These are phyloP conservation scores for Phytopythium cucurbitacearum DNA, from an alignment of 352 stramenopile genomes.

Conservation along the genomic window DNA sequence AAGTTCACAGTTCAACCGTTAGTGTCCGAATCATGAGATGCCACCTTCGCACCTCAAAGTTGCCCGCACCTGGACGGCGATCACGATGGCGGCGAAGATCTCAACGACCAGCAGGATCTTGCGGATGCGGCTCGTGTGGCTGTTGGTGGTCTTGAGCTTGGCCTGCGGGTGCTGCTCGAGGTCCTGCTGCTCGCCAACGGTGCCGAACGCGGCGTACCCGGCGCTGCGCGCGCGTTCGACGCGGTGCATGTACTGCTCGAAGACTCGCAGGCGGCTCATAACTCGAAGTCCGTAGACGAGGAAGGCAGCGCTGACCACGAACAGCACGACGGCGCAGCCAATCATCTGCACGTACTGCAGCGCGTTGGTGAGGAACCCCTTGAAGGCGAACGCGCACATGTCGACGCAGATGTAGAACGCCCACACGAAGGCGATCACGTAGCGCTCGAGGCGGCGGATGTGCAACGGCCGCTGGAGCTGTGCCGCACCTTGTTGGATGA, in stretches of 20 bases:
- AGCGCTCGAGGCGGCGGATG: slow-evolving; percentile 20
- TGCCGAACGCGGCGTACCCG: too few species aligned
- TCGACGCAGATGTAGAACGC: slow-evolving; percentile 34
- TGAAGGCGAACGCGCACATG: slow-evolving; percentile 26
- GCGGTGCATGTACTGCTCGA: slow-evolving; percentile 7
- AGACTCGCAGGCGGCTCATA: slow-evolving; percentile 19
- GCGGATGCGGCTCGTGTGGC: slow-evolving; percentile 34
- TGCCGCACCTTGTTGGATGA: slow-evolving; percentile 28
- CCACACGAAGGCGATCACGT: slow-evolving; percentile 26
- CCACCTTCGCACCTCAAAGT: too few species aligned
- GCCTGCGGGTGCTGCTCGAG: too few species aligned
- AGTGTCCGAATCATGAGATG: too few species aligned
- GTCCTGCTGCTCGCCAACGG: too few species aligned
- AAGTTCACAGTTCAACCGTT: background rate
- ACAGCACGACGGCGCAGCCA: slow-evolving; percentile 28
- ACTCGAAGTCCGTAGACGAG: slow-evolving; percentile 31
- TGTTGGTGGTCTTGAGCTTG: too few species aligned
- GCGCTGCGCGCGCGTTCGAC: too few species aligned
- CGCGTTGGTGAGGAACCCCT: slow-evolving; percentile 26
- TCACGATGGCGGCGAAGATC: slow-evolving; percentile 29
- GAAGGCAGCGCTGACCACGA: slow-evolving; percentile 32
- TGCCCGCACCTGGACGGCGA: slow-evolving; percentile 25
- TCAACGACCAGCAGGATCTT: slow-evolving; percentile 49
- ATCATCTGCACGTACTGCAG: slow-evolving; percentile 29
- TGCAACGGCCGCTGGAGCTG: slow-evolving; percentile 13